Percentiles rank a stretch among this genome's conserved stretches.
These are phyloP conservation scores for Takashimella koratensis DNA, from an alignment of 1,284 basidiomycete genomes.

Conservation along the genomic window DNA sequence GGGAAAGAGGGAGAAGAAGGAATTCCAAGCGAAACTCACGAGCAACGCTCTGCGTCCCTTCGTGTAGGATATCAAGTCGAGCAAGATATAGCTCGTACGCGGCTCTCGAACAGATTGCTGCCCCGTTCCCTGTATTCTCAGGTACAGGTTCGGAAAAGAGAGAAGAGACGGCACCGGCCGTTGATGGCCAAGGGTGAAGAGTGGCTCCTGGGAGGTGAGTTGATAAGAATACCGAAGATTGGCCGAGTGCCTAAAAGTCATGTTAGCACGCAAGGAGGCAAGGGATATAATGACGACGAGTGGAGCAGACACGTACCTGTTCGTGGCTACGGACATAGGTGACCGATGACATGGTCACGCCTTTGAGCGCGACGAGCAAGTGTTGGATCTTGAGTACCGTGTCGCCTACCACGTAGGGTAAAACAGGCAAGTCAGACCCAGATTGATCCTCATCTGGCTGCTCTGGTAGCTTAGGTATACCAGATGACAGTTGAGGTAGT, in stretches of 20 bases:
- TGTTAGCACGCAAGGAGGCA: background rate
- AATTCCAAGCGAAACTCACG: slow-evolving; percentile 40
- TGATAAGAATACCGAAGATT: slow-evolving; percentile 38
- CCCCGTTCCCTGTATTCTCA: slow-evolving; percentile 19
- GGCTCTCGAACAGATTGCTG: slow-evolving; percentile 44
- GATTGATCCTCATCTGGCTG: background rate
- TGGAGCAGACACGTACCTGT: slow-evolving; percentile 30
- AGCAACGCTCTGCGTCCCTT: slow-evolving; percentile 41
- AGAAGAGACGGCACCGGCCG: slow-evolving; percentile 39
- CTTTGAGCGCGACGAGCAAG: slow-evolving; percentile 37
- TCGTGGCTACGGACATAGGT: slow-evolving; percentile 45
- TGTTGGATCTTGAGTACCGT: slow-evolving; percentile 38
- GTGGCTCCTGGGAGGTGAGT: slow-evolving; percentile 31
- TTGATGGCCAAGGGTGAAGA: slow-evolving; percentile 30
- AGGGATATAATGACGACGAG: background rate
- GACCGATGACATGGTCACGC: slow-evolving; percentile 31
- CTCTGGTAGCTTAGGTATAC: background rate
- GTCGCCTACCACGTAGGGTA: slow-evolving; percentile 10
- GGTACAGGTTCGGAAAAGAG: slow-evolving; percentile 15
- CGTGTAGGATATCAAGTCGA: slow-evolving; percentile 32
- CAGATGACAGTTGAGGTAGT: background rate
- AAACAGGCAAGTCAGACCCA: background rate
- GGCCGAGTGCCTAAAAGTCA: slow-evolving; percentile 40
- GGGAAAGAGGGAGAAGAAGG: no score
- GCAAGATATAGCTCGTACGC: slow-evolving; percentile 24